phyloP scores from a whole-genome alignment of 2,329 filamentous ascomycete genomes.

The Lasiodiplodia sp. region DNA sequence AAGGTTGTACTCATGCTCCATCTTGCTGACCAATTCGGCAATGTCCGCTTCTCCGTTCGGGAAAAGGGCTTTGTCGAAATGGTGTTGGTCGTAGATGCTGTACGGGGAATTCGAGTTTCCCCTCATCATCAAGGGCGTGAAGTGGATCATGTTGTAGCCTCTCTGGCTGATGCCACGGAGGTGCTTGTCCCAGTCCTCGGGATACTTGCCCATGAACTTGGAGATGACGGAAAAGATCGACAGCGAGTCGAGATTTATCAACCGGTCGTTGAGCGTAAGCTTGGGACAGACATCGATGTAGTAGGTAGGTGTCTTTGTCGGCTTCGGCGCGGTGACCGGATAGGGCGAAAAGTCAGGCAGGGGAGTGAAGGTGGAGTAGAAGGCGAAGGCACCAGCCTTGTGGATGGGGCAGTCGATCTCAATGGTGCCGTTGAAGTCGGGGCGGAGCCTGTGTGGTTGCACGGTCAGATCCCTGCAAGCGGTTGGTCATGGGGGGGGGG shows the following conservation, averaged over 20 bases:
- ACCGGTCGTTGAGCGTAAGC: slow-evolving; percentile 74
- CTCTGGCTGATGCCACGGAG: slow-evolving; percentile 85
- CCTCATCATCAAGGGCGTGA: slow-evolving; percentile 89
- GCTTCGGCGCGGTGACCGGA: slow-evolving; percentile 57
- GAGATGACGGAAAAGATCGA: slow-evolving; percentile 94
- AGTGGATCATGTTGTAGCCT: slow-evolving; percentile 99
- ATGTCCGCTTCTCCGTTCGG: slow-evolving; percentile 86
- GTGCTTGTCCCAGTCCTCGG: slow-evolving; percentile 88
- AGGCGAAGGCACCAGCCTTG: slow-evolving; percentile 86
- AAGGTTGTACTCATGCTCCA: slow-evolving; percentile 85
- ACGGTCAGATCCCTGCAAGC: slow-evolving; percentile 12
- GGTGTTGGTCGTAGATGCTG: slow-evolving; percentile 91
- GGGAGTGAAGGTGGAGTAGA: slow-evolving; percentile 90
- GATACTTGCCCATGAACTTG: slow-evolving; percentile 97
- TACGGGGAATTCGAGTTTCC: slow-evolving; percentile 95
- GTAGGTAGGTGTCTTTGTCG: slow-evolving; percentile 76
- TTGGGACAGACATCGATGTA: slow-evolving; percentile 94
- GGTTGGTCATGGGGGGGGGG: slow-evolving; percentile 29
- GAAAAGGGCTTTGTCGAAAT: slow-evolving; percentile 83
- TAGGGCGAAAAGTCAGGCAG: slow-evolving; percentile 78
- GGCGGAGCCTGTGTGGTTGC: slow-evolving; percentile 69
- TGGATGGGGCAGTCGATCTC: slow-evolving; percentile 88
- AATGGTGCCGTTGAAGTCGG: slow-evolving; percentile 91
- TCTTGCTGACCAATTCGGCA: slow-evolving; percentile 74
- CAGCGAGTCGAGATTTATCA: slow-evolving; percentile 83